Conservation (phyloP, 129 eudicot species). For the Saussurea involucrata region DNA sequence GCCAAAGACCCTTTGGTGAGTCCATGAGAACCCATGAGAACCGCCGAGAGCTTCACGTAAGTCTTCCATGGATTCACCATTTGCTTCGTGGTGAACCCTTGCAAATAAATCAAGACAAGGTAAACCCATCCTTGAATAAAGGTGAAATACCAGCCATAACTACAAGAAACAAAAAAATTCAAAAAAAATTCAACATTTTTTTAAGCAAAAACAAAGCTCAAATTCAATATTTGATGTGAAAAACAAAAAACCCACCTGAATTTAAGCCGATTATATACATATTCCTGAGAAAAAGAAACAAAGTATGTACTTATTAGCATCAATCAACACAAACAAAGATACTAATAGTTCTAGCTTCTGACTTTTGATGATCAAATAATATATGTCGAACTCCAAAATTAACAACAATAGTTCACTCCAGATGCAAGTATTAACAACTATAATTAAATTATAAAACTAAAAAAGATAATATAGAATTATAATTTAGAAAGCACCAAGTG, state of each 20-base stretch:
- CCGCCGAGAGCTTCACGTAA: constrained; percentile 82
- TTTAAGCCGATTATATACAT: constrained; percentile 73
- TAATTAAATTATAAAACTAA: not conserved
- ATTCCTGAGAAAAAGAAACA: constrained; percentile 54
- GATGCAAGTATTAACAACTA: not conserved
- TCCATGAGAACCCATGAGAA: constrained; percentile 96
- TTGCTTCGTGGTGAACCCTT: constrained; percentile 86
- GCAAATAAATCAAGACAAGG: constrained; percentile 59
- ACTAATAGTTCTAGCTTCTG: not conserved
- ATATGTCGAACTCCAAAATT: not conserved
- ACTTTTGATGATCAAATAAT: not conserved
- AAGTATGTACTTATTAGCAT: not conserved
- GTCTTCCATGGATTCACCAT: constrained; percentile 98
- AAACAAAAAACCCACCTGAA: constrained; percentile 50
- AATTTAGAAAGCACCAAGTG: constrained; percentile 6
- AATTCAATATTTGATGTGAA: not conserved
- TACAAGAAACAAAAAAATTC: constrained; percentile 20
- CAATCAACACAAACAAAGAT: not conserved
- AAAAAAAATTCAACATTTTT: constrained; percentile 1
- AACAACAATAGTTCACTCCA: not conserved
- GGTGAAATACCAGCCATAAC: constrained; percentile 91
- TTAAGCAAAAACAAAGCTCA: not conserved
- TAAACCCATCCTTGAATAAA: constrained; percentile 91
- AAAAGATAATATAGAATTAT: not conserved
- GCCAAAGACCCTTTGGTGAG: constrained; percentile 96